A percentile compares a stretch with the other conserved stretches of the same genome.
These are phyloP conservation scores for Pseudonitzschia multistriata DNA, from an alignment of 108 stramenopile species.

Conservation along the genomic window DNA sequence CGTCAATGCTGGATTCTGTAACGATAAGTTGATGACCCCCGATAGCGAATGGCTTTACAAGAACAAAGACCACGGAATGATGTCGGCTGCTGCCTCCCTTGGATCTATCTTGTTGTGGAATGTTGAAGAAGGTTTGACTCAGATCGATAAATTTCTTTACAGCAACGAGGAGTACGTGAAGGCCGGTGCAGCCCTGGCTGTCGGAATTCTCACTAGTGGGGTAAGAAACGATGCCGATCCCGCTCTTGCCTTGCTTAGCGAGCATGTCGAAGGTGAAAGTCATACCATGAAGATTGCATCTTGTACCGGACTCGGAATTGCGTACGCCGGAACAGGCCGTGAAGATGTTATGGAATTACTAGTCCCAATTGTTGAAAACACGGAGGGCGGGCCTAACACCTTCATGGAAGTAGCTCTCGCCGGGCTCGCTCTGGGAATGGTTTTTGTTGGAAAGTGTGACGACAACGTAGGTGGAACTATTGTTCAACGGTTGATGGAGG, in stretches of 20 bases:
- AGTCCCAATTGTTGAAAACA: slow-evolving; percentile 84
- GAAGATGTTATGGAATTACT: slow-evolving; percentile 95
- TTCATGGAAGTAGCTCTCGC: slow-evolving; percentile 88
- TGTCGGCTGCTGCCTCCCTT: slow-evolving; percentile 95
- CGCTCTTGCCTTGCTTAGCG: slow-evolving; percentile 91
- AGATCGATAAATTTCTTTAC: slow-evolving; percentile 97
- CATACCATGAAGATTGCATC: slow-evolving; percentile 90
- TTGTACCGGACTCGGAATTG: slow-evolving; percentile 94
- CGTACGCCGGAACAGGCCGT: slow-evolving; percentile 93
- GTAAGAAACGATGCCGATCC: slow-evolving; percentile 98
- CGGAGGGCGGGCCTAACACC: slow-evolving; percentile 61
- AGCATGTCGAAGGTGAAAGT: slow-evolving; percentile 83
- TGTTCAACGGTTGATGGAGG: slow-evolving; percentile 97
- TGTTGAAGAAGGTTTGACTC: slow-evolving; percentile 98
- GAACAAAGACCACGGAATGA: slow-evolving; percentile 99
- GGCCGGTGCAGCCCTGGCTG: slow-evolving; percentile 96
- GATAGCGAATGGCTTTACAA: slow-evolving; percentile 94
- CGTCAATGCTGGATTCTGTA: slow-evolving; percentile 97
- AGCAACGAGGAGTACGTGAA: slow-evolving; percentile 94
- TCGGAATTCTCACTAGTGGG: slow-evolving; percentile 93
- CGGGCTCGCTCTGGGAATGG: slow-evolving; percentile 94
- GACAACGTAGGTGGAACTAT: slow-evolving; percentile 91
- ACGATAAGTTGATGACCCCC: slow-evolving; percentile 92
- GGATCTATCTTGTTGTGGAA: slow-evolving; percentile 98
- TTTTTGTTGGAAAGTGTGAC: slow-evolving; percentile 95